Conservation (phyloP, 2,329 filamentous ascomycete genomes). For the Pseudocercospora musae region DNA sequence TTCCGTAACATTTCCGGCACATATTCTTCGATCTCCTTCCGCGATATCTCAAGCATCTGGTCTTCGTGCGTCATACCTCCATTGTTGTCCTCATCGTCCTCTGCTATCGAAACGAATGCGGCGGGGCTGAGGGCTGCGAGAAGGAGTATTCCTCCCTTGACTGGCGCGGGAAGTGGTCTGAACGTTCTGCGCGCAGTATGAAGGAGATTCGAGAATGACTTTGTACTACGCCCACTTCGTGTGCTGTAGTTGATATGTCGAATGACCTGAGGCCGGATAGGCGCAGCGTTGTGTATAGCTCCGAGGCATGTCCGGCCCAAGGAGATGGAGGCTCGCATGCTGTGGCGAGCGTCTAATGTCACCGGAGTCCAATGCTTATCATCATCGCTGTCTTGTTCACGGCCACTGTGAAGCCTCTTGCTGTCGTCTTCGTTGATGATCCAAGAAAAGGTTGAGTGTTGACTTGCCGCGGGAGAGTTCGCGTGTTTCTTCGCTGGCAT, state of each 20-base stretch:
- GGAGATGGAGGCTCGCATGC: constrained; percentile 30
- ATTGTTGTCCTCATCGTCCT: constrained; percentile 44
- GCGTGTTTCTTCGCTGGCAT: neutral
- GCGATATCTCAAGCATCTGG: constrained; percentile 81
- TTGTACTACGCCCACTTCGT: constrained; percentile 25
- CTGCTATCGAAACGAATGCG: constrained; percentile 58
- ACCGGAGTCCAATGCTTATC: neutral
- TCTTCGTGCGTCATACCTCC: constrained; percentile 68
- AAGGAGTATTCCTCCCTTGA: constrained; percentile 36
- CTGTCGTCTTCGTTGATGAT: neutral
- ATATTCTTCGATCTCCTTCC: constrained; percentile 70
- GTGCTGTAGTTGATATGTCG: constrained; percentile 33
- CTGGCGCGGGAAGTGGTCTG: constrained; percentile 33
- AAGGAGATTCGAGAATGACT: constrained; percentile 26
- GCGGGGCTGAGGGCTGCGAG: constrained; percentile 52
- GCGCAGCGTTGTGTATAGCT: constrained; percentile 17
- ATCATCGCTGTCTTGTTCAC: neutral
- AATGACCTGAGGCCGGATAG: constrained; percentile 30
- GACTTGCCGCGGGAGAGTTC: neutral
- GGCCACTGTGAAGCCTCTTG: neutral
- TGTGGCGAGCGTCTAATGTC: constrained; percentile 16
- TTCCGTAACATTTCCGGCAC: constrained; percentile 62
- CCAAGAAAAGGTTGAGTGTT: neutral
- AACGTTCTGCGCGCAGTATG: constrained; percentile 27
- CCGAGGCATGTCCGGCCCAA: constrained; percentile 28